A percentile compares a stretch with the other conserved stretches of the same genome.
Conservation (phyloP, 2,329 filamentous ascomycete genomes). For the Colletotrichum agaves region DNA sequence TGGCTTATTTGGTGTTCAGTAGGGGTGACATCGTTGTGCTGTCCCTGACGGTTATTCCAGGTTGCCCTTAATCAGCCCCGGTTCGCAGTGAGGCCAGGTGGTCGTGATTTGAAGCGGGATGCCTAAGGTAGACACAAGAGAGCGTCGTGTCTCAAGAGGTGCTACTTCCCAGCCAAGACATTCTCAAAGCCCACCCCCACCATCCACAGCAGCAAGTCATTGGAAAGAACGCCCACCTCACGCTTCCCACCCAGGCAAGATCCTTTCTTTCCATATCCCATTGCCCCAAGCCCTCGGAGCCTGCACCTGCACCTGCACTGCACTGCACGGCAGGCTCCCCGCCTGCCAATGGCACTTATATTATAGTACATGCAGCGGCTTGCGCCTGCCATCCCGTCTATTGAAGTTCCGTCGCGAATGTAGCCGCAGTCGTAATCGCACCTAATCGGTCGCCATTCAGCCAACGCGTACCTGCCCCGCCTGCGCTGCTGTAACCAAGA, state of each 20-base stretch:
- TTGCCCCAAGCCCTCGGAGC: not conserved
- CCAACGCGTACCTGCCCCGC: conserved; percentile 5
- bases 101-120: not conserved
- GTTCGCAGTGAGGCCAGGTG: not conserved
- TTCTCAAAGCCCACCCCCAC: conserved; percentile 32
- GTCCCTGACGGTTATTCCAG: conserved; percentile 6
- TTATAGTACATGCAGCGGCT: not conserved
- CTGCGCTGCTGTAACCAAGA: not conserved
- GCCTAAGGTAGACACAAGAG: conserved; percentile 12
- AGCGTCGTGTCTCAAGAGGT: conserved; percentile 28
- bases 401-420: not conserved
- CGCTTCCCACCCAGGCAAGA: conserved; percentile 3
- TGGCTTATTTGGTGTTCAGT: not conserved
- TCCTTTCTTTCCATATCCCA: not conserved
- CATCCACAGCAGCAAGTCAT: conserved; percentile 22
- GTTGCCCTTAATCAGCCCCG: conserved; percentile 4
- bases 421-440: conserved; percentile 32
- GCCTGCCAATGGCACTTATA: not conserved
- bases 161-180: conserved; percentile 22
- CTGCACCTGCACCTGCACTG: not conserved
- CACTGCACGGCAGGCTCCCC: not conserved
- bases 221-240: conserved; percentile 1
- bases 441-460: not conserved
- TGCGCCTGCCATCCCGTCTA: conserved; percentile 4
- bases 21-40: not conserved